Evolutionary conservation across 768 basidiomycete species (phyloP).

Genomic region (Xanthoconium purpureum): DNA sequence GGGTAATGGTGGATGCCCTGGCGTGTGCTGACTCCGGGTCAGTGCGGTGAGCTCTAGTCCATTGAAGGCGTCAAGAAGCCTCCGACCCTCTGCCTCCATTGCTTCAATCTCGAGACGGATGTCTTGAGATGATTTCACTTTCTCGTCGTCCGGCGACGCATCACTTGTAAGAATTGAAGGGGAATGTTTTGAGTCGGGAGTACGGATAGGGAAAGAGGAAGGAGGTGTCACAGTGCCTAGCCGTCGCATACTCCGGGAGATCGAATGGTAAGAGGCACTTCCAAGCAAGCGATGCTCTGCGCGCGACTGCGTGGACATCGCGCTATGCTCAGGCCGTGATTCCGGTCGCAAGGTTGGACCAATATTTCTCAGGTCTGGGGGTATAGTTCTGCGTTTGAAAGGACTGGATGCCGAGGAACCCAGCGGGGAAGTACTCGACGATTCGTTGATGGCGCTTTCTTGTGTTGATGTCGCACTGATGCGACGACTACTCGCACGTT

Average conservation of each 20-base stretch:
- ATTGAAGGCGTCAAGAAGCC: constrained; percentile 76
- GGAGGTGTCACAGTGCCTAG: constrained; percentile 48
- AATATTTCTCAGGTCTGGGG: constrained; percentile 38
- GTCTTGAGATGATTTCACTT: constrained; percentile 55
- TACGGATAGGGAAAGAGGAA: constrained; percentile 45
- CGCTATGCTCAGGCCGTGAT: constrained; percentile 39
- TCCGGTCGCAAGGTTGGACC: constrained; percentile 27
- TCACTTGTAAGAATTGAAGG: constrained; percentile 26
- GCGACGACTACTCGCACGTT: constrained; percentile 41
- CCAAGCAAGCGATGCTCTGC: constrained; percentile 21
- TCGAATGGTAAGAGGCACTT: constrained; percentile 38
- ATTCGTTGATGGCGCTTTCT: constrained; percentile 38
- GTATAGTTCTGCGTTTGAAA: constrained; percentile 45
- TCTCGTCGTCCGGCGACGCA: constrained; percentile 53
- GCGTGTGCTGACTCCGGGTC: constrained; percentile 35
- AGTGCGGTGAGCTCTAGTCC: constrained; percentile 72
- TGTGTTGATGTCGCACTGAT: constrained; percentile 39
- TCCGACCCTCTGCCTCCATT: constrained; percentile 68
- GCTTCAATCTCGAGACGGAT: constrained; percentile 63
- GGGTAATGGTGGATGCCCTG: constrained; percentile 23
- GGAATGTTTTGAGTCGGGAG: constrained; percentile 38
- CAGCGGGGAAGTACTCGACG: constrained; percentile 40
- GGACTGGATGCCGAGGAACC: constrained; percentile 31
- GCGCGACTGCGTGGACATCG: constrained; percentile 44
- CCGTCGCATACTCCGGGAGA: constrained; percentile 44